These are phyloP conservation scores for Xylaria polymorpha DNA, from an alignment of 2,329 filamentous ascomycete species.

Conservation along the genomic window DNA sequence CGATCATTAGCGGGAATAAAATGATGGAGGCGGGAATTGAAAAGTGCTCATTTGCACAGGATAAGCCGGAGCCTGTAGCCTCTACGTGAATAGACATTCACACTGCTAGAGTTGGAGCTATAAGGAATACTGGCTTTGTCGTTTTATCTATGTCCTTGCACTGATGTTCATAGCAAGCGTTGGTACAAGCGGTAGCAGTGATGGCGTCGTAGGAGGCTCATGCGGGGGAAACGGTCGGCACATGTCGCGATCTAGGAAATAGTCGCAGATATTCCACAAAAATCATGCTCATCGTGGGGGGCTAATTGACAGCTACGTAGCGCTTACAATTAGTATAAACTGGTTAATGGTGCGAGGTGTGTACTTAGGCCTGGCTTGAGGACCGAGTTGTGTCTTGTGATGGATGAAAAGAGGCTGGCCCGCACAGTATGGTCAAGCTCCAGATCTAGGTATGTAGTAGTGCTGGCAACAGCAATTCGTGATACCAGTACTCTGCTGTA, in stretches of 20 bases:
- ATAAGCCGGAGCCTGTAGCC: conserved; percentile 44
- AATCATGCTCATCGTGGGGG: neutral
- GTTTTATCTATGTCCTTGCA: neutral
- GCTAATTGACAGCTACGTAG: neutral
- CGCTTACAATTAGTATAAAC: neutral
- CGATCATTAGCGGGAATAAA: conserved; percentile 86
- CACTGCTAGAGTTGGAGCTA: neutral
- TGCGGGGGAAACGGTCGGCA: conserved; percentile 12
- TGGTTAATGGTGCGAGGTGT: conserved; percentile 6
- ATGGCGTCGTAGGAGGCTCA: conserved; percentile 16
- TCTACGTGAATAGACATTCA: conserved; percentile 27
- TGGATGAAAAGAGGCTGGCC: neutral
- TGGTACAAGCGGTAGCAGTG: conserved; percentile 11
- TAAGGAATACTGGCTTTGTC: neutral
- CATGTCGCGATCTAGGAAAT: neutral
- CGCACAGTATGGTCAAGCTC: conserved; percentile 2
- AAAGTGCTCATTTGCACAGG: conserved; percentile 69
- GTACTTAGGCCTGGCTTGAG: neutral
- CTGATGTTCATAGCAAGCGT: neutral
- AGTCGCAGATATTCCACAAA: neutral
- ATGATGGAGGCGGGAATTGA: conserved; percentile 90
- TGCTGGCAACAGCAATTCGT: no score
- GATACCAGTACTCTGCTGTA: no score
- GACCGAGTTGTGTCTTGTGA: neutral
- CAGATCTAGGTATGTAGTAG: no score